Base-by-base conservation (phyloP, 768 basidiomycete genomes). In the Kwoniella sp. region DNA sequence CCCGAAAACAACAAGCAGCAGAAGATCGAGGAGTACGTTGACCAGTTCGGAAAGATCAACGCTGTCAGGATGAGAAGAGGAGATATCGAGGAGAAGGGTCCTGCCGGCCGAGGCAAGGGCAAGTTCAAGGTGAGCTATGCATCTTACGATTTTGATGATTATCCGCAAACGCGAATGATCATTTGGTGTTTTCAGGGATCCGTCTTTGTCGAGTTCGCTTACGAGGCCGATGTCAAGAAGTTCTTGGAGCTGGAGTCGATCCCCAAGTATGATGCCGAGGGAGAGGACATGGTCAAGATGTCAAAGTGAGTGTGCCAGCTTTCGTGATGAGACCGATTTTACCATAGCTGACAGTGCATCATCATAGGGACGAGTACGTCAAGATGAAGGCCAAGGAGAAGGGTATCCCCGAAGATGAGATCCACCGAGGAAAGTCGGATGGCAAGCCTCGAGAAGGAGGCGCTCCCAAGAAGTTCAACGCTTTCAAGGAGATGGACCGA, bases 301-400 rank as follows among this genome's bases (percentile, higher is more conserved):
- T 85, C 89, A 68, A 98, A 98, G 89, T 91, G 70, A 60, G 86
- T 80, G 26, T 3, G 13, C 19, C 44, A 13, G 19, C 56, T 47
- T 1, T n/a, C n/a, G n/a, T n/a, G n/a, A n/a, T n/a, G n/a, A n/a
- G n/a, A n/a, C n/a, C n/a, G n/a, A n/a, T n/a, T n/a, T n/a, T n/a
- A n/a, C n/a, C n/a, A n/a, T 30, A 25, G 46, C 53, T 55, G 57
- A 63, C 37, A 19, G 46, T 55, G 52, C 29, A 29, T 22, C 21
- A 19, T 21, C 21, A 53, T 63, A 92, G 90, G 74, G 88, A 87
- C 68, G 90, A 83, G 8, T 96, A 96, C 79, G 92, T 92, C 71
- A 87, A 91, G 68, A 93, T 93, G 92, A 97, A 96, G 82, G 90
- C 93, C 80, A 88, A 91, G 79, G 91, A 95, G 81, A 93, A 96